Evolutionary conservation across 805 yeast species (phyloP).

Genomic region (Wickerhamomyces chaumierensis): DNA sequence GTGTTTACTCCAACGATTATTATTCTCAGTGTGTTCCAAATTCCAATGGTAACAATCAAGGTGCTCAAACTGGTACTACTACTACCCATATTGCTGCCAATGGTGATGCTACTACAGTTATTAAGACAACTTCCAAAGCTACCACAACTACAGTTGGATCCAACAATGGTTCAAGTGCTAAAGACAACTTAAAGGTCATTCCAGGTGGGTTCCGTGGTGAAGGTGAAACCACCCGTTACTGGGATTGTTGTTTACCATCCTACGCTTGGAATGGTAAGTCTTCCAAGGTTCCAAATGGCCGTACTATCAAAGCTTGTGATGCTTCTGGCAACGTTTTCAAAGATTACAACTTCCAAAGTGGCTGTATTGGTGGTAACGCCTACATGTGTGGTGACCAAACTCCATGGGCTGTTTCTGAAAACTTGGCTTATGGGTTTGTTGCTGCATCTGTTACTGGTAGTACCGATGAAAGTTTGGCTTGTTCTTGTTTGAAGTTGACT

Average conservation of each 20-base stretch:
- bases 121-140: background rate
- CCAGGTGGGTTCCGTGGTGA: constrained; percentile 7
- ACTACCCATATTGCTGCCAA: too few species aligned
- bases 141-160: too few species aligned
- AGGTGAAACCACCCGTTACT: constrained; percentile 7
- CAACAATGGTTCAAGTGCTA: too few species aligned
- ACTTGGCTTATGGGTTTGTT: constrained; percentile 8
- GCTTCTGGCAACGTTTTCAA: constrained; percentile 6
- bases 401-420: constrained; percentile 6
- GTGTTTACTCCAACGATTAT: constrained; percentile 4
- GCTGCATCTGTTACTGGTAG: constrained; percentile 8
- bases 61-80: too few species aligned
- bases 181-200: background rate
- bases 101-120: background rate
- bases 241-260: constrained; percentile 9
- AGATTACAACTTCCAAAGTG: constrained; percentile 4
- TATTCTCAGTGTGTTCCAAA: constrained; percentile 9
- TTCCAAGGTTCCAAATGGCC: constrained; percentile 1
- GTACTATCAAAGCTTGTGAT: constrained; percentile 7
- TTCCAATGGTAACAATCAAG: constrained; percentile 1
- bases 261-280: constrained; percentile 8
- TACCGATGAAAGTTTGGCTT: constrained; percentile 6
- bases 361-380: constrained; percentile 8
- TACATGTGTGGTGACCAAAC: constrained; percentile 8
- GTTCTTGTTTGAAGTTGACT: constrained; percentile 7